Base-by-base conservation (phyloP, 106 monocot genomes). In the Amphibolis antarctica region DNA sequence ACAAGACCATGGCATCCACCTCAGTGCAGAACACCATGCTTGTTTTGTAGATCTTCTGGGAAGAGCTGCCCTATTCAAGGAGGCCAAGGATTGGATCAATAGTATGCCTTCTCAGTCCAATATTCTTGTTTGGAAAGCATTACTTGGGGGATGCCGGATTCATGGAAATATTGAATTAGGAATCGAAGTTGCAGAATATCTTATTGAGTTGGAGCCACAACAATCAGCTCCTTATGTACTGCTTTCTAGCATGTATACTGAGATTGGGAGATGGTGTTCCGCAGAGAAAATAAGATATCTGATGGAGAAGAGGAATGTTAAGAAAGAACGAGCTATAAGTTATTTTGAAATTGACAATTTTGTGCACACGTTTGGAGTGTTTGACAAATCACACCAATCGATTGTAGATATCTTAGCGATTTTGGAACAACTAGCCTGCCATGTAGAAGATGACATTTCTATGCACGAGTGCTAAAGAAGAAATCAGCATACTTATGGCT, bases 21-120 rank as follows among this genome's bases (percentile, higher is more conserved):
- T 81, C 0, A 62, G 75, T 31, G 81, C 80, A 22, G 73, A 84
- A 18, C 96, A 90, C 64, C 77, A 84, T 68, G 49, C 72, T 9
- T 96, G 90, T 59, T 79, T 86, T 69, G 81, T 89, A 22, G 86
- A 89, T 29, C 72, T 86, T 36, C 66, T 94, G 46, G 79, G 78
- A 27, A 74, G 74, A 50, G 75, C 82, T 21, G 86, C 79, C 12
- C 69, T 29, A 42, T 46, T 86, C 64, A 59, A 83, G 27, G 79
- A 94, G 51, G 79, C 77, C 15, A 45, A 77, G 46, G 64, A 73
- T 20, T 79, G 76, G 82, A 62, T 89, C 7, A 7, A 26, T 23
- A 81, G 71, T 42, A 74, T 53, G 26, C 81, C 69, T n/a, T 42
- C 29, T 69, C 42, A 44, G 59, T 76, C 75, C 6, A 78, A 68